These are phyloP conservation scores for Breviolum minutum DNA, from an alignment of 73 alveolate species.

Conservation along the genomic window DNA sequence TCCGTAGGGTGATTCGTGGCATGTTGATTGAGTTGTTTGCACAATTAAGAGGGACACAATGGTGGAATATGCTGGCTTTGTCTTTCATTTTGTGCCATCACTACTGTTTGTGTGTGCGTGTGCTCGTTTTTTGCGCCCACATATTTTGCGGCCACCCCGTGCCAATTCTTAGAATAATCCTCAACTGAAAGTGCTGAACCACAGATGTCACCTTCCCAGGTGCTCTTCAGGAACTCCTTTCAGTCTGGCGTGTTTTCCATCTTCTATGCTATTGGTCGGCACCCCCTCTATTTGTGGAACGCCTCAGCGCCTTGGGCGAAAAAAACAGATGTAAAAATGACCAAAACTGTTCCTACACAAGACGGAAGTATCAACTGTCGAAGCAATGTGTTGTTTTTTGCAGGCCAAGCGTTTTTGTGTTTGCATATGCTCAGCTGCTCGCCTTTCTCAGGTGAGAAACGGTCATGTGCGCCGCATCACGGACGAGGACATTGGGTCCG, in stretches of 20 bases:
- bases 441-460: conserved; percentile 15
- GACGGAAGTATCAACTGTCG: neutral
- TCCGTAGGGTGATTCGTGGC: no score
- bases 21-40: no score
- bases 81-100: neutral
- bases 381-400: neutral
- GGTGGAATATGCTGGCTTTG: no score
- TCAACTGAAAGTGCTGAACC: no score
- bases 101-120: neutral
- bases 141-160: no score
- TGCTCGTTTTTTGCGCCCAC: neutral
- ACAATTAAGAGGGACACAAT: no score
- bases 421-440: no score
- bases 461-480: conserved; percentile 77
- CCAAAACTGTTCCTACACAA: neutral
- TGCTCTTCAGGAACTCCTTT: conserved; percentile 38
- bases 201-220: neutral
- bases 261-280: conserved; percentile 85
- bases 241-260: conserved; percentile 70
- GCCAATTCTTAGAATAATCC: no score
- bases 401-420: no score
- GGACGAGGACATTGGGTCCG: conserved; percentile 82
- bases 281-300: conserved; percentile 30
- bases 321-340: no score
- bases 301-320: conserved; percentile 9